Conservation (phyloP, 352 stramenopile species). For the Globisporangium abappressorium region DNA sequence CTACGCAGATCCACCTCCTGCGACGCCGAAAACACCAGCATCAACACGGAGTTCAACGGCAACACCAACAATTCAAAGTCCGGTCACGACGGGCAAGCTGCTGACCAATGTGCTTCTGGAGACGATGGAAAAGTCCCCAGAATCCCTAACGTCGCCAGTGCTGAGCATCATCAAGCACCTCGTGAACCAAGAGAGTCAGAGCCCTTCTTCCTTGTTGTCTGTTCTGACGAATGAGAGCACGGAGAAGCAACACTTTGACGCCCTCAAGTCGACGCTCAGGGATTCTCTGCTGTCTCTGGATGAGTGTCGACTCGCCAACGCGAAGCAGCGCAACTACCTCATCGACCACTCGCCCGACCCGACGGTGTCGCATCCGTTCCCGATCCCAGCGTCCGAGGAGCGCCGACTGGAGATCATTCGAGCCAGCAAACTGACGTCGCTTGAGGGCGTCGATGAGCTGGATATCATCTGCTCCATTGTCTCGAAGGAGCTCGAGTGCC, state of each 20-base stretch:
- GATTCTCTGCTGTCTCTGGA: constrained; percentile 6
- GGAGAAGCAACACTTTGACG: constrained; percentile 13
- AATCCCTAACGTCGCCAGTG: constrained; percentile 14
- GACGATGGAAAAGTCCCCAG: constrained; percentile 13
- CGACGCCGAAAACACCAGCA: neutral
- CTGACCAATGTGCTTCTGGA: constrained; percentile 22
- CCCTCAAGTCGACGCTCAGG: neutral
- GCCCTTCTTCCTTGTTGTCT: neutral
- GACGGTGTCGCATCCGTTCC: neutral
- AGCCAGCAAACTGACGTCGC: neutral
- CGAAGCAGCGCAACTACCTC: constrained; percentile 12
- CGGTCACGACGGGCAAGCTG: constrained; percentile 2
- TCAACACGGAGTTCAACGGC: neutral
- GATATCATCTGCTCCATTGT: constrained; percentile 21
- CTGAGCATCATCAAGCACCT: constrained; percentile 34
- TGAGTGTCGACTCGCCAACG: constrained; percentile 15
- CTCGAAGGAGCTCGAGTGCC: constrained; percentile 15
- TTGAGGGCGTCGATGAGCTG: constrained; percentile 5
- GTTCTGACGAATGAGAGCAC: constrained; percentile 5
- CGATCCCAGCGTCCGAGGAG: constrained; percentile 3
- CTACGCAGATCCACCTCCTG: neutral
- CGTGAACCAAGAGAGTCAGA: constrained; percentile 8
- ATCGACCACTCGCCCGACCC: constrained; percentile 13
- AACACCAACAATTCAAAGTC: neutral
- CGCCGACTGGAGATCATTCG: constrained; percentile 15